A percentile compares a stretch with the other conserved stretches of the same genome.
Evolutionary conservation across 2,329 filamentous ascomycete genomes (phyloP).

Genomic region (Corynespora cassiicola): DNA sequence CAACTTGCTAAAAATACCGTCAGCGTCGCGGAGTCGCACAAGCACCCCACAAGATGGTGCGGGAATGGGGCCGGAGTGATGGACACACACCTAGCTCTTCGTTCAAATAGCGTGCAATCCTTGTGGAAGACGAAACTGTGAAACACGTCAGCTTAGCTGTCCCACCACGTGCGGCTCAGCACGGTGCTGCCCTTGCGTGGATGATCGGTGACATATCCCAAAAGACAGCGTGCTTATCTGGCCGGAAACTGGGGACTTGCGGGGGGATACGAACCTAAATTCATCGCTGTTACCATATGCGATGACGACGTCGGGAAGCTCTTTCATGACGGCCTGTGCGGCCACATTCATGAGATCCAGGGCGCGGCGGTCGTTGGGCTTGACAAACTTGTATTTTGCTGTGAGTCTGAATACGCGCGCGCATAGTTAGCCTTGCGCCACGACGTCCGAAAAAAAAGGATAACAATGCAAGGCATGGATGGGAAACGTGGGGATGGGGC

Average conservation of each 20-base stretch:
- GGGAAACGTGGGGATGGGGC: conserved; percentile 5
- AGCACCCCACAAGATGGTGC: conserved; percentile 5
- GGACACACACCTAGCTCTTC: conserved; percentile 70
- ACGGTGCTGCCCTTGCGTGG: conserved; percentile 7
- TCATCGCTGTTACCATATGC: conserved; percentile 96
- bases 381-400: conserved; percentile 81
- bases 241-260: too few relatives aligned
- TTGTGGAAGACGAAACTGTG: conserved; percentile 90
- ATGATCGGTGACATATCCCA: conserved; percentile 22
- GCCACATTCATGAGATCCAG: conserved; percentile 94
- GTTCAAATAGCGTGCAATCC: conserved; percentile 80
- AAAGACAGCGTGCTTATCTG: too few relatives aligned
- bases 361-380: conserved; percentile 89
- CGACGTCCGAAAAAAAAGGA: too few relatives aligned
- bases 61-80: conserved; percentile 11
- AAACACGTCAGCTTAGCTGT: conserved; percentile 27
- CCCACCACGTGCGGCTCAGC: conserved; percentile 12
- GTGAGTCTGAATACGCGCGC: conserved; percentile 74
- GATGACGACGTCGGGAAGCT: conserved; percentile 83
- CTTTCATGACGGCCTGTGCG: conserved; percentile 81
- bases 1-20: conserved; percentile 70
- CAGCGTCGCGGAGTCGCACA: conserved; percentile 15
- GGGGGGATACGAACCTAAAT: conserved; percentile 70
- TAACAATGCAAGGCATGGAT: too few relatives aligned
- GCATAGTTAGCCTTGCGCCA: conserved; percentile 12